phyloP scores from a whole-genome alignment of 2,329 filamentous ascomycete genomes.

The Fusarium sp. region DNA sequence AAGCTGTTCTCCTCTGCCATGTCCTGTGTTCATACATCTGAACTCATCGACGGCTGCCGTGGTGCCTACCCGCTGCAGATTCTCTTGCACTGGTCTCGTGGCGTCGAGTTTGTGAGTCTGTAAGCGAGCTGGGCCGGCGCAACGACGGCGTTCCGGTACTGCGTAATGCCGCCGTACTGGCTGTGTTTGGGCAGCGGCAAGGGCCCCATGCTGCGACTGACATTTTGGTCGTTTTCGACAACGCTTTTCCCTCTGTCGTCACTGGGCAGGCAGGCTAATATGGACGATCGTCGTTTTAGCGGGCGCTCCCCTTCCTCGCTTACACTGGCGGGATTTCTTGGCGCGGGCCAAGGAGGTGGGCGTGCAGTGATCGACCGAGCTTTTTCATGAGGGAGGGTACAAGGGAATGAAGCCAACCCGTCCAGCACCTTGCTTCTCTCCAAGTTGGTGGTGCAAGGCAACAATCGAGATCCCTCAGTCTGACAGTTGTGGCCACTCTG shows the following conservation, averaged over 20 bases:
- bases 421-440: slow-evolving; percentile 30
- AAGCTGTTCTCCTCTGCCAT: neutral
- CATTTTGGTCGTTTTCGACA: slow-evolving; percentile 15
- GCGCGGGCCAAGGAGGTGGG: slow-evolving; percentile 32
- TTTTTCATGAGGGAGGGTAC: slow-evolving; percentile 35
- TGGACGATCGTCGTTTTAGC: slow-evolving; percentile 45
- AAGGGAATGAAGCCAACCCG: slow-evolving; percentile 34
- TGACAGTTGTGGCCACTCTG: slow-evolving; percentile 26
- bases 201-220: slow-evolving; percentile 22
- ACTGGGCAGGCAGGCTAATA: slow-evolving; percentile 42
- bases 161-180: slow-evolving; percentile 27
- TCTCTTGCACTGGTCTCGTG: slow-evolving; percentile 16
- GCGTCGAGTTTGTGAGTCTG: slow-evolving; percentile 17
- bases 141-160: slow-evolving; percentile 33
- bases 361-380: slow-evolving; percentile 40
- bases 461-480: slow-evolving; percentile 29
- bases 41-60: neutral
- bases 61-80: slow-evolving; percentile 18
- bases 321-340: slow-evolving; percentile 41
- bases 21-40: neutral
- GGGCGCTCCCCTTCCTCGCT: slow-evolving; percentile 45
- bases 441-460: slow-evolving; percentile 28
- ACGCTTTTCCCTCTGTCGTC: slow-evolving; percentile 33
- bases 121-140: slow-evolving; percentile 29
- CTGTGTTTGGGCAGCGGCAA: slow-evolving; percentile 34